These are phyloP conservation scores for Allium fistulosum DNA, from an alignment of 106 monocot species.

Conservation along the genomic window DNA sequence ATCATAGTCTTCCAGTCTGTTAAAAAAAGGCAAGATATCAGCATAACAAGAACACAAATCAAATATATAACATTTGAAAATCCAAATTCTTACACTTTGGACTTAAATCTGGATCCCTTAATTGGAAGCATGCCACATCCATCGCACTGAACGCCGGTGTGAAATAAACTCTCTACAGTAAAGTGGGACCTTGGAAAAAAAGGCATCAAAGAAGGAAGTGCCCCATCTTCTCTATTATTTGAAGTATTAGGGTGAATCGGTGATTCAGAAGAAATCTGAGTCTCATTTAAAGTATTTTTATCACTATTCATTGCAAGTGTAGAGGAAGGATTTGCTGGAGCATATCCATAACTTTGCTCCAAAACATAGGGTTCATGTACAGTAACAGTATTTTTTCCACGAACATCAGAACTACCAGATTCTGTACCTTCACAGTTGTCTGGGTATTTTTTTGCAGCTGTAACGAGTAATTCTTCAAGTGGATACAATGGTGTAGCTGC, in stretches of 20 bases:
- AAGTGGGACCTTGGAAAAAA: slow-evolving; percentile 5
- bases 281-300: background rate
- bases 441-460: background rate
- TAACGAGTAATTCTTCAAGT: slow-evolving; percentile 17
- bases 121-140: slow-evolving; percentile 88
- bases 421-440: slow-evolving; percentile 1
- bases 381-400: slow-evolving; percentile 8
- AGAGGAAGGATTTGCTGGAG: background rate
- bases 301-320: background rate
- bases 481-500: background rate
- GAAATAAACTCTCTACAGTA: slow-evolving; percentile 24
- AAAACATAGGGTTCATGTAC: no score
- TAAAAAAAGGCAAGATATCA: background rate
- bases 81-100: slow-evolving; percentile 52
- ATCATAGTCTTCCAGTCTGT: slow-evolving; percentile 68
- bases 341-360: background rate
- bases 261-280: background rate
- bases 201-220: background rate
- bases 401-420: background rate
- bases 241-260: background rate
- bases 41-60: background rate
- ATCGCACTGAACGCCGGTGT: slow-evolving; percentile 68
- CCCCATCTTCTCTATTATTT: background rate
- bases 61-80: background rate
- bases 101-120: slow-evolving; percentile 70